Conservation (phyloP, 768 basidiomycete species). For the Pholiota conissans region DNA sequence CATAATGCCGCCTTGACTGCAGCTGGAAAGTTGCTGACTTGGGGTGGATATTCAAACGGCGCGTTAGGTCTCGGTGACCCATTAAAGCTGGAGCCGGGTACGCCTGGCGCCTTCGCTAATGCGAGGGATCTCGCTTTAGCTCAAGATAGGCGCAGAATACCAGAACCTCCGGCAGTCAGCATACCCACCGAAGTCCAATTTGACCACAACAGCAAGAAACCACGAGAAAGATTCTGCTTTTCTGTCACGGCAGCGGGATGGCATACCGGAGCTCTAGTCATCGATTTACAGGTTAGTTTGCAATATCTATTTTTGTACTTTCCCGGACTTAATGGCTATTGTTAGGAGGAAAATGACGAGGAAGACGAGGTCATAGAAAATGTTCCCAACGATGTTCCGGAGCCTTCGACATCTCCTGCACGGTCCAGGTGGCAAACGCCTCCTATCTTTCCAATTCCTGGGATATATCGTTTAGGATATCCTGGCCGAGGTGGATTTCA, state of each 20-base stretch:
- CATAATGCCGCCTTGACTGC: conserved; percentile 86
- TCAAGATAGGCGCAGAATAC: conserved; percentile 25
- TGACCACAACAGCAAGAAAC: conserved; percentile 50
- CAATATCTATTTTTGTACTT: conserved; percentile 1
- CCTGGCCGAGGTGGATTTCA: conserved; percentile 48
- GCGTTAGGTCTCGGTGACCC: conserved; percentile 89
- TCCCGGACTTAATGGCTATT: background rate
- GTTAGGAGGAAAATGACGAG: conserved; percentile 34
- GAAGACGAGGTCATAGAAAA: conserved; percentile 30
- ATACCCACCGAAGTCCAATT: conserved; percentile 76
- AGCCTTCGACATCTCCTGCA: conserved; percentile 2
- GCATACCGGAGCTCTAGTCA: conserved; percentile 89
- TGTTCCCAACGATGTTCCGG: background rate
- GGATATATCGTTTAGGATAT: conserved; percentile 56
- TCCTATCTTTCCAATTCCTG: conserved; percentile 25
- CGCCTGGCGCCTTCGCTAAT: conserved; percentile 58
- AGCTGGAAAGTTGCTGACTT: conserved; percentile 74
- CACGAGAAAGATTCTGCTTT: conserved; percentile 72
- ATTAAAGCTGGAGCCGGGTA: conserved; percentile 43
- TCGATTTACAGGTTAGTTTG: conserved; percentile 71
- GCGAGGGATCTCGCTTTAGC: conserved; percentile 34
- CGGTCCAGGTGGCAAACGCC: conserved; percentile 17
- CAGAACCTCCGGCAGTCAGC: conserved; percentile 43
- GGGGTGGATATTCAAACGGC: conserved; percentile 76
- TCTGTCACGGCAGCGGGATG: conserved; percentile 82